Evolutionary conservation across 2,329 filamentous ascomycete genomes (phyloP), one percentile per base, ranked within the genome.

Genomic region (Aureobasidium namibiae): DNA sequence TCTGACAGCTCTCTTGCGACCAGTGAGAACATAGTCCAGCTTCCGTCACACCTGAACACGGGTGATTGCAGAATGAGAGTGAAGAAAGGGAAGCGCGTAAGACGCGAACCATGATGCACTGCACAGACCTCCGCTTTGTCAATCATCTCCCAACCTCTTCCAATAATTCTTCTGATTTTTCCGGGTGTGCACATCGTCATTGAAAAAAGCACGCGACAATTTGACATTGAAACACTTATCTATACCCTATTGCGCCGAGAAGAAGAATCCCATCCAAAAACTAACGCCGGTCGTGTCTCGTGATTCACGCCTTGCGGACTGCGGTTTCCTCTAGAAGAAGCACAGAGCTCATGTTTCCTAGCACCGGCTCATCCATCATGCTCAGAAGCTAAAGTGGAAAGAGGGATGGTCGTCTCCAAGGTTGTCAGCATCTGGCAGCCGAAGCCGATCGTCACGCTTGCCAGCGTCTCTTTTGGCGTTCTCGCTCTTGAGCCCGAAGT

Each of bases 321-420:
- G n/a, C 41, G 33, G 29, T 29, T 33, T 31, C 33, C 26, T 54
- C 48, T 52, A 52, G 9, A 54, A 31, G 16, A 42, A 42, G 38
- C 38, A 23, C 8, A 21, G 2, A 42, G 26, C 16, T 41, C 34
- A 16, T 14, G 26, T 26, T 21, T 13, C 31, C 26, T 14, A 34
- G n/a, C 4, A 26, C 3, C 16, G 9, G 9, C 16, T n/a, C 34
- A 18, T 26, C 3, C 21, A 39, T 39, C 21, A 26, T 42, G 24
- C 54, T 50, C 31, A 59, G 14, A 53, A 59, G 39, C 69, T 71
- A 62, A 78, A 77, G 49, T 77, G 73, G 64, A 80, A 81, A 24
- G 68, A 68, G 3, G 78, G 79, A 67, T 81, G 78, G 60, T 79
- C 74, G 61, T 82, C 79, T 0, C 79, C 79, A 64, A 81, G 69